Conservation (phyloP, 257 asterid species). For the Solanum paucissectum region DNA sequence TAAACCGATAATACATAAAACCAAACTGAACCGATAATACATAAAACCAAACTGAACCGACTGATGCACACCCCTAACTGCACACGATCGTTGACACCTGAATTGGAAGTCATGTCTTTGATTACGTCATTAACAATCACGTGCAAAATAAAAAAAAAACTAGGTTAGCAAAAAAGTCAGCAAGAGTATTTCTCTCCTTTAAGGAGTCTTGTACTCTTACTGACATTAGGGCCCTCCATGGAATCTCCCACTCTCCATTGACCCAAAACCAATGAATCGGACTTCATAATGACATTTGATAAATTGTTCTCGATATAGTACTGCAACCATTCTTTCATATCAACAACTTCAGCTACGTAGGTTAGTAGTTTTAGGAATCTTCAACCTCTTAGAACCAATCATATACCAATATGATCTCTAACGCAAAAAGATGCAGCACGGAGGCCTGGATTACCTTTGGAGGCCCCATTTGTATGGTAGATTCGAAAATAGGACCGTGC, state of each 20-base stretch:
- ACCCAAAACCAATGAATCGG: neutral
- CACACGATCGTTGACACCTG: too few relatives aligned
- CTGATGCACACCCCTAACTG: too few relatives aligned
- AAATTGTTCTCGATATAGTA: neutral
- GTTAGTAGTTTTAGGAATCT: neutral
- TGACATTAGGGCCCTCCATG: neutral
- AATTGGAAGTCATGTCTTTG: too few relatives aligned
- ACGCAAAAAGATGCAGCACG: neutral
- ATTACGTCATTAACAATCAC: too few relatives aligned
- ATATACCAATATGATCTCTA: neutral
- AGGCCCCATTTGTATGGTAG: neutral
- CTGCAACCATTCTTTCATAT: neutral
- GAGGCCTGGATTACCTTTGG: neutral
- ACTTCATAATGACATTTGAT: neutral
- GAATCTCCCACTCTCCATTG: too few relatives aligned
- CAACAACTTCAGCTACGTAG: neutral
- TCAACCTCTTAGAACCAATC: neutral
- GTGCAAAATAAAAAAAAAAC: too few relatives aligned
- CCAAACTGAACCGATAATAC: too few relatives aligned
- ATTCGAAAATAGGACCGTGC: neutral
- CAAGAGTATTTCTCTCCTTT: neutral
- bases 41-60: too few relatives aligned
- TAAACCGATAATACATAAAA: too few relatives aligned
- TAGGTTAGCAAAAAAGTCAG: too few relatives aligned
- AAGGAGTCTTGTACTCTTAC: too few relatives aligned